Percentiles rank a stretch among this genome's conserved stretches.
These are phyloP conservation scores for Lippia alba DNA, from an alignment of 305 asterid genomes.

Conservation along the genomic window DNA sequence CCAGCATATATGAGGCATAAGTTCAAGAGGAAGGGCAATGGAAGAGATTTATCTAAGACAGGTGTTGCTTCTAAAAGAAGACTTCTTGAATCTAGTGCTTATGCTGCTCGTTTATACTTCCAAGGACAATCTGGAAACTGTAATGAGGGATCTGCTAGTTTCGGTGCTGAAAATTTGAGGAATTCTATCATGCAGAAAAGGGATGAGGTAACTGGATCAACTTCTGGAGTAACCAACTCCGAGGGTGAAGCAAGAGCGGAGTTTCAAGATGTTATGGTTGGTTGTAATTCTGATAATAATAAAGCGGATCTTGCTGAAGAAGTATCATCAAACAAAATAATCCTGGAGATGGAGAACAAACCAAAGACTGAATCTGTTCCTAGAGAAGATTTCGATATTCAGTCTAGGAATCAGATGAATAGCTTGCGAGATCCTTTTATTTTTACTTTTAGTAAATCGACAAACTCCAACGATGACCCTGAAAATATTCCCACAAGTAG, in stretches of 20 bases:
- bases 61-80: slow-evolving; percentile 73
- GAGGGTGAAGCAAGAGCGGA: slow-evolving; percentile 40
- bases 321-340: slow-evolving; percentile 41
- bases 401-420: slow-evolving; percentile 44
- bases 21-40: slow-evolving; percentile 76
- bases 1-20: slow-evolving; percentile 59
- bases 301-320: slow-evolving; percentile 41
- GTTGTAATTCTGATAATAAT: slow-evolving; percentile 34
- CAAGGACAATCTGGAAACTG: slow-evolving; percentile 49
- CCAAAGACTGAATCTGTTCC: slow-evolving; percentile 41
- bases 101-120: slow-evolving; percentile 73
- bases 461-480: slow-evolving; percentile 39
- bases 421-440: slow-evolving; percentile 58
- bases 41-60: slow-evolving; percentile 59
- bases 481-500: slow-evolving; percentile 30
- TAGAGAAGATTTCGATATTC: slow-evolving; percentile 44
- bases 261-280: slow-evolving; percentile 34
- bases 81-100: slow-evolving; percentile 87
- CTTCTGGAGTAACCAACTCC: slow-evolving; percentile 40
- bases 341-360: slow-evolving; percentile 40
- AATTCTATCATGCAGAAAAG: slow-evolving; percentile 36
- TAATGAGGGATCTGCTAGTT: slow-evolving; percentile 45
- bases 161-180: slow-evolving; percentile 42
- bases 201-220: slow-evolving; percentile 36
- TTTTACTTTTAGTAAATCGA: slow-evolving; percentile 46